Base-by-base conservation (phyloP, 768 basidiomycete species). In the Lentinus tigrinus region DNA sequence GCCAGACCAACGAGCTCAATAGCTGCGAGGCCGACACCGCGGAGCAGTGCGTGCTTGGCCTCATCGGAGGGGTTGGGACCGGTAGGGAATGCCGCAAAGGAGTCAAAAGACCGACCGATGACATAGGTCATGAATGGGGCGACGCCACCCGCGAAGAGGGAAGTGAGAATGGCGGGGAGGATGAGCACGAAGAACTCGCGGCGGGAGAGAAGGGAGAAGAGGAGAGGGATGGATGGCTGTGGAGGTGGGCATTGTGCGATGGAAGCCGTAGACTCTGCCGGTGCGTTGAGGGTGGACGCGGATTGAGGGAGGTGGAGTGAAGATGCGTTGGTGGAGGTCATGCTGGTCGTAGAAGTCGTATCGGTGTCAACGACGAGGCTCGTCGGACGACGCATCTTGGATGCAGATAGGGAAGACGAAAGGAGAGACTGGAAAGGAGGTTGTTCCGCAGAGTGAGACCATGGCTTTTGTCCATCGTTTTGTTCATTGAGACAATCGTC, bases 51-150 rank as follows among this genome's bases (percentile, higher is more conserved):
- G 24, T 81, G 71, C 67, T 85, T 87, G 60, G 75, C 76, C 14
- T 69, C 65, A 28, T 76, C 66, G 3, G 78, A 61, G 9, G 80
- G 75, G 52, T 75, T 64, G 16, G 70, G 64, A 13, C 75, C 69
- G 14, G 77, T 68, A 19, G 84, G 79, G 70, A 83, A 90, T 0
- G 71, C 67, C 5, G 89, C 81, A 62, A 94, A 90, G 0, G 83
- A 77, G 61, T 89, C 78, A 73, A 95, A 93, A 1, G 85, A 84
- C 50, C 85, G 80, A 37, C 93, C 93, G 62, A 94, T 77, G 64
- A 92, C 83, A 31, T 82, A 75, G 7, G 93, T 93, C 91, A 95
- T 94, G 78, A 88, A 89, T 1, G 93, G 92, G 0, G 88, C 89
- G 53, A 92, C 79, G 31, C 85, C 83, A 37, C 90, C 89, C 3